Evolutionary conservation across 2,329 filamentous ascomycete genomes (phyloP).

Genomic region (Whalleya microplaca): DNA sequence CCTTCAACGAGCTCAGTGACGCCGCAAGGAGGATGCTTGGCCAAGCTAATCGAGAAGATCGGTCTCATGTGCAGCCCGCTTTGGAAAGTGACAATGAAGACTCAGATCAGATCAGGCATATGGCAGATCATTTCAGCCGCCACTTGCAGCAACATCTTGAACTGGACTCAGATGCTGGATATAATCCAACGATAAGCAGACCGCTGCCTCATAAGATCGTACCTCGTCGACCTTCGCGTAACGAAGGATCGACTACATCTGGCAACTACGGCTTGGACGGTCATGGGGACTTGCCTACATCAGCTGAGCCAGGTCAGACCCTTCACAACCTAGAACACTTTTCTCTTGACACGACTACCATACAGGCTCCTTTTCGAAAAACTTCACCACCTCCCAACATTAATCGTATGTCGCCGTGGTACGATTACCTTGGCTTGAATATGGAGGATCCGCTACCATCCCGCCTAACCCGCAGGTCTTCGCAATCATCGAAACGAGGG

Average conservation of each 20-base stretch:
- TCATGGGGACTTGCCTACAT: constrained; percentile 31
- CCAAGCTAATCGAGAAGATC: constrained; percentile 1
- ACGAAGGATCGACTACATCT: neutral
- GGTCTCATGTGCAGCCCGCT: neutral
- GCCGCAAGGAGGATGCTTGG: constrained; percentile 14
- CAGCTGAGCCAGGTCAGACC: constrained; percentile 7
- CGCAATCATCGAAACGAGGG: constrained; percentile 17
- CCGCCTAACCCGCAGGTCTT: constrained; percentile 2
- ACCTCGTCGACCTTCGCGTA: neutral
- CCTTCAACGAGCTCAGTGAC: constrained; percentile 19
- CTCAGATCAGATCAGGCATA: constrained; percentile 25
- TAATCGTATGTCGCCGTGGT: constrained; percentile 22
- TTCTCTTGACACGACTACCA: constrained; percentile 7
- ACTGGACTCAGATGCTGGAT: constrained; percentile 1
- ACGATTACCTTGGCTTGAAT: constrained; percentile 22
- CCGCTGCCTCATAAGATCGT: neutral
- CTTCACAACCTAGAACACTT: constrained; percentile 5
- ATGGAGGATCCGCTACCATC: constrained; percentile 8
- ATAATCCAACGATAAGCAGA: neutral
- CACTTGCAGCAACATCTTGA: constrained; percentile 25
- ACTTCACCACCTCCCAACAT: constrained; percentile 11
- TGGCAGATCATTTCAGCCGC: constrained; percentile 23
- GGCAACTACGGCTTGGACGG: constrained; percentile 30
- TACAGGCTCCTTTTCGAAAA: constrained; percentile 6
- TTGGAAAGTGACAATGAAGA: neutral